phyloP scores from a whole-genome alignment of 805 yeast genomes.

The Candida broadrunensis region DNA sequence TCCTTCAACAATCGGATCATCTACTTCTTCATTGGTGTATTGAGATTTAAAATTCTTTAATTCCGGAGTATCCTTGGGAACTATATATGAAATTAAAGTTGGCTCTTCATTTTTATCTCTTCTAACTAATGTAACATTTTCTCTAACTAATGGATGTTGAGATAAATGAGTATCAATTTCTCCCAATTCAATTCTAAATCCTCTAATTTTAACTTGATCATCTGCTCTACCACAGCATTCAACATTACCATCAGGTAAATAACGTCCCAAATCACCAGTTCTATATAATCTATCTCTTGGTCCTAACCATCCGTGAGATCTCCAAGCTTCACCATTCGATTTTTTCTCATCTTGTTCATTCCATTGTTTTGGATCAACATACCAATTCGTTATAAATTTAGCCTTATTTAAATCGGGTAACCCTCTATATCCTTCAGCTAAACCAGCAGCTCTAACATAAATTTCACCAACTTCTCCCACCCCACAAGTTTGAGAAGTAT shows the following conservation, averaged over 20 bases:
- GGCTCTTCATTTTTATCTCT: slow-evolving; percentile 93
- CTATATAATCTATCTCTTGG: slow-evolving; percentile 95
- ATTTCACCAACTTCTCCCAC: slow-evolving; percentile 99
- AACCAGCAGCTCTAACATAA: slow-evolving; percentile 96
- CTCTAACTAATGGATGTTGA: slow-evolving; percentile 89
- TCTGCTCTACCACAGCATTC: slow-evolving; percentile 99
- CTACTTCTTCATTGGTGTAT: slow-evolving; percentile 40
- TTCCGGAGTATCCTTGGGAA: slow-evolving; percentile 59
- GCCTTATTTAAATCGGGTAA: slow-evolving; percentile 83
- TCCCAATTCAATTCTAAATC: slow-evolving; percentile 96
- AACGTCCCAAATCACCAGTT: slow-evolving; percentile 97
- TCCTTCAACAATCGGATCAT: slow-evolving; percentile 74
- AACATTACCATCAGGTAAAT: slow-evolving; percentile 94
- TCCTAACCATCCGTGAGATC: slow-evolving; percentile 76
- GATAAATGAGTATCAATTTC: slow-evolving; percentile 97
- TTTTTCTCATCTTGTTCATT: slow-evolving; percentile 47
- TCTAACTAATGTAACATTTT: slow-evolving; percentile 87
- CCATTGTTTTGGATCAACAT: slow-evolving; percentile 67
- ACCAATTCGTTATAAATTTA: slow-evolving; percentile 93
- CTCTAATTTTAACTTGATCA: slow-evolving; percentile 97
- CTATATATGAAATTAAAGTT: slow-evolving; percentile 84
- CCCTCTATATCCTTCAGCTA: slow-evolving; percentile 94
- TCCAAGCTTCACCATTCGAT: slow-evolving; percentile 54
- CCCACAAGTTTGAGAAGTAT: slow-evolving; percentile 88
- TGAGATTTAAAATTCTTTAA: slow-evolving; percentile 49